phyloP scores from a whole-genome alignment of 331 rosid species.

The Rhamnella rubrinervis region DNA sequence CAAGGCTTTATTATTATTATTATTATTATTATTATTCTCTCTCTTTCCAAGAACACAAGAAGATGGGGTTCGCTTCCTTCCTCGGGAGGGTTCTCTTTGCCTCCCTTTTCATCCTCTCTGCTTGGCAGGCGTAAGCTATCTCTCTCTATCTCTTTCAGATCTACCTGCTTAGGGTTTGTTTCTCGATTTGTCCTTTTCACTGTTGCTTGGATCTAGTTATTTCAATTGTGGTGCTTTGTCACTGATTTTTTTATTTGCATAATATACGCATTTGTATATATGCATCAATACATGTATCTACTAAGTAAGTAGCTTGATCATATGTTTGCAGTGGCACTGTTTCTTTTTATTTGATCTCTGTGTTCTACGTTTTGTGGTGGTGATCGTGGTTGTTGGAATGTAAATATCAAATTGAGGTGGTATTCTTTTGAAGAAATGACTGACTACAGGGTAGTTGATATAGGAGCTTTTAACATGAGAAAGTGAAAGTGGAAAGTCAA shows the following conservation, averaged over 20 bases:
- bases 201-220: not conserved
- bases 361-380: too few species aligned
- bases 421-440: too few species aligned
- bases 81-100: conserved; percentile 91
- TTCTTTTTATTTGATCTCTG: too few species aligned
- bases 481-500: not conserved
- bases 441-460: too few species aligned
- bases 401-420: too few species aligned
- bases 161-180: conserved; percentile 27
- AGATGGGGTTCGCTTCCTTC: conserved; percentile 79
- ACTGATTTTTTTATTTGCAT: not conserved
- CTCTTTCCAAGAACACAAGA: conserved; percentile 4
- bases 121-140: conserved; percentile 67
- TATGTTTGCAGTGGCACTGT: too few species aligned
- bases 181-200: not conserved
- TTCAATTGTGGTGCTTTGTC: not conserved
- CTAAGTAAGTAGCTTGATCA: too few species aligned
- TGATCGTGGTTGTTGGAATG: too few species aligned
- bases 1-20: too few species aligned
- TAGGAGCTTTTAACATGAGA: not conserved
- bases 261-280: too few species aligned
- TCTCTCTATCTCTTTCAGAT: conserved; percentile 27
- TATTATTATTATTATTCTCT: not conserved
- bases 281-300: too few species aligned
- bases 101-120: conserved; percentile 87